phyloP scores from a whole-genome alignment of 2,329 filamentous ascomycete genomes.

The Aspergillus sp. region DNA sequence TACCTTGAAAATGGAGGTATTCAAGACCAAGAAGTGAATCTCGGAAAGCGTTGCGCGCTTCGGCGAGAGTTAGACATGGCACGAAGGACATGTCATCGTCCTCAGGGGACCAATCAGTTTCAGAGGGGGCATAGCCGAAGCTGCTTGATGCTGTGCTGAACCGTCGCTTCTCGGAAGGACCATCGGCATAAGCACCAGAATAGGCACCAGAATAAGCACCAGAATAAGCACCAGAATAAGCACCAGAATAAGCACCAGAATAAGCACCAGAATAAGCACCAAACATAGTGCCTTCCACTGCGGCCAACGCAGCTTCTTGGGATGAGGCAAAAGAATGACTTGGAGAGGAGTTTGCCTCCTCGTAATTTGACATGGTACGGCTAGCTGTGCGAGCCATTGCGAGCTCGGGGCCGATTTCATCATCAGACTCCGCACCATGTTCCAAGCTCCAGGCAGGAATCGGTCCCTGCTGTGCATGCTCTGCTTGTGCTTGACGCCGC shows the following conservation, averaged over 20 bases:
- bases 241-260: conserved; percentile 68
- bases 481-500: conserved; percentile 59
- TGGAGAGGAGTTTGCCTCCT: conserved; percentile 56
- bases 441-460: conserved; percentile 82
- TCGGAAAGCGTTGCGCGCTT: conserved; percentile 80
- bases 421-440: conserved; percentile 63
- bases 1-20: conserved; percentile 85
- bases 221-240: conserved; percentile 72
- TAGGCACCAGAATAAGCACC: conserved; percentile 73
- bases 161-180: conserved; percentile 63
- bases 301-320: conserved; percentile 43
- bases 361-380: conserved; percentile 39
- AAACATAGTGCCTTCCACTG: conserved; percentile 75
- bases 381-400: conserved; percentile 34
- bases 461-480: conserved; percentile 50
- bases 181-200: conserved; percentile 62
- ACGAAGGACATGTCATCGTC: conserved; percentile 91
- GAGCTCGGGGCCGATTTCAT: conserved; percentile 36
- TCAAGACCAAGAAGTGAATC: conserved; percentile 92
- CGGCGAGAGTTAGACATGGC: conserved; percentile 83
- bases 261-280: conserved; percentile 69
- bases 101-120: conserved; percentile 44
- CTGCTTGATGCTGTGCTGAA: conserved; percentile 77
- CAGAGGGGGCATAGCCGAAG: conserved; percentile 44
- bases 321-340: conserved; percentile 52